Conservation (phyloP, 1,284 basidiomycete species). For the Apiotrichum mycotoxinovorans region DNA sequence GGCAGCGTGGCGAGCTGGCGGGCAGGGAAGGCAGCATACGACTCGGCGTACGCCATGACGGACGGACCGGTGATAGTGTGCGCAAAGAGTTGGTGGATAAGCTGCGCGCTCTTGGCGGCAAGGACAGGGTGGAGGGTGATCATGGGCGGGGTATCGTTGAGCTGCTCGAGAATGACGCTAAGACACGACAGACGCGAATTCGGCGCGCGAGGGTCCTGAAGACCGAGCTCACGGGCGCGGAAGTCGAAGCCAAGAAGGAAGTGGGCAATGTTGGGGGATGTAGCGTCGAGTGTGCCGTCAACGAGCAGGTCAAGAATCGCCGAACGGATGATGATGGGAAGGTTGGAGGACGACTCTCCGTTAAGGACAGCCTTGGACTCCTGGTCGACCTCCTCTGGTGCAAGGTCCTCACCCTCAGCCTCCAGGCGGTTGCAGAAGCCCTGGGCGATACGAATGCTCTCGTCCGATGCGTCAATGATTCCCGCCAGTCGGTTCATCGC, state of each 20-base stretch:
- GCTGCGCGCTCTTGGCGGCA: slow-evolving; percentile 79
- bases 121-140: slow-evolving; percentile 68
- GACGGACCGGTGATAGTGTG: slow-evolving; percentile 78
- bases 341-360: slow-evolving; percentile 20
- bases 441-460: slow-evolving; percentile 78
- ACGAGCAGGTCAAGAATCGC: slow-evolving; percentile 84
- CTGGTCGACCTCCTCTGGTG: slow-evolving; percentile 38
- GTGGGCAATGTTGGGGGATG: slow-evolving; percentile 84
- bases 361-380: slow-evolving; percentile 27
- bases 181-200: slow-evolving; percentile 68
- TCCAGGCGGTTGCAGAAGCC: slow-evolving; percentile 71
- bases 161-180: slow-evolving; percentile 73
- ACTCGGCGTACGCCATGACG: slow-evolving; percentile 82
- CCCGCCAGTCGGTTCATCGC: slow-evolving; percentile 64
- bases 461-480: slow-evolving; percentile 74
- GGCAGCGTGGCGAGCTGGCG: slow-evolving; percentile 63
- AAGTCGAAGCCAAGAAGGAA: slow-evolving; percentile 76
- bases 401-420: slow-evolving; percentile 53
- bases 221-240: slow-evolving; percentile 50
- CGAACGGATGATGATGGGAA: slow-evolving; percentile 62
- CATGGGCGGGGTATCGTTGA: slow-evolving; percentile 61
- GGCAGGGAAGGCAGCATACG: slow-evolving; percentile 82
- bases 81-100: slow-evolving; percentile 81
- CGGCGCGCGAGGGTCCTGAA: slow-evolving; percentile 59
- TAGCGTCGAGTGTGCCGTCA: slow-evolving; percentile 65